A percentile compares a stretch with the other conserved stretches of the same genome.
Evolutionary conservation across 306 rosid genomes (phyloP).

Genomic region (Prunus padus): DNA sequence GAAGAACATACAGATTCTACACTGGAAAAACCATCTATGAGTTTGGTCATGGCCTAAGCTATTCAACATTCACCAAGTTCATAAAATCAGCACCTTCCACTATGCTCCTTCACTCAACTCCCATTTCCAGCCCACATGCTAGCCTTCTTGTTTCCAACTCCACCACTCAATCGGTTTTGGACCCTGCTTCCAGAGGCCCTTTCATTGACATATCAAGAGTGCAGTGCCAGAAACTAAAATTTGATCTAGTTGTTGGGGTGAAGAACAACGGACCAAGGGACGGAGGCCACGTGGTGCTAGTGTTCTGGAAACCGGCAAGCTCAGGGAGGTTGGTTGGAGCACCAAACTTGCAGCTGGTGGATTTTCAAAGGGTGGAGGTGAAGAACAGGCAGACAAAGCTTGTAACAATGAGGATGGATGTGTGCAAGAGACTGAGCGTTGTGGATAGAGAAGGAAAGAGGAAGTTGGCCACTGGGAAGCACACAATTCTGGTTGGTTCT

Average conservation of each 20-base stretch:
- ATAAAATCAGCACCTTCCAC: slow-evolving; percentile 50
- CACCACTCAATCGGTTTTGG: neutral
- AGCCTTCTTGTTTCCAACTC: slow-evolving; percentile 25
- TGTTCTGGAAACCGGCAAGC: slow-evolving; percentile 45
- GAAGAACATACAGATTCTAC: slow-evolving; percentile 76
- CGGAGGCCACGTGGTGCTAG: slow-evolving; percentile 52
- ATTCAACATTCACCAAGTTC: slow-evolving; percentile 49
- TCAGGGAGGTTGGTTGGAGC: slow-evolving; percentile 31
- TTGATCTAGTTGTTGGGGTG: slow-evolving; percentile 40
- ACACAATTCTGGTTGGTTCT: slow-evolving; percentile 49
- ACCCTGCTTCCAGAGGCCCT: slow-evolving; percentile 10
- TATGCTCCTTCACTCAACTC: slow-evolving; percentile 28
- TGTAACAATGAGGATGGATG: slow-evolving; percentile 38
- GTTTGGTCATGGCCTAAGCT: slow-evolving; percentile 73
- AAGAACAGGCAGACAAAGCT: slow-evolving; percentile 32
- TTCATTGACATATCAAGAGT: slow-evolving; percentile 45
- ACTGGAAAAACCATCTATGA: slow-evolving; percentile 47
- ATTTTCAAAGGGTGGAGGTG: slow-evolving; percentile 48
- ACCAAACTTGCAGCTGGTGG: slow-evolving; percentile 50
- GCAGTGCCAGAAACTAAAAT: slow-evolving; percentile 35
- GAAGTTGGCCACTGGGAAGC: slow-evolving; percentile 48
- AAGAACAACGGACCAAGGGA: slow-evolving; percentile 54
- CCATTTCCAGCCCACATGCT: slow-evolving; percentile 13
- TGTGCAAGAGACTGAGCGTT: slow-evolving; percentile 41
- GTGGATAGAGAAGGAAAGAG: slow-evolving; percentile 61